Evolutionary conservation across 306 rosid species (phyloP).

Genomic region (Cucurbita argyrosperma): DNA sequence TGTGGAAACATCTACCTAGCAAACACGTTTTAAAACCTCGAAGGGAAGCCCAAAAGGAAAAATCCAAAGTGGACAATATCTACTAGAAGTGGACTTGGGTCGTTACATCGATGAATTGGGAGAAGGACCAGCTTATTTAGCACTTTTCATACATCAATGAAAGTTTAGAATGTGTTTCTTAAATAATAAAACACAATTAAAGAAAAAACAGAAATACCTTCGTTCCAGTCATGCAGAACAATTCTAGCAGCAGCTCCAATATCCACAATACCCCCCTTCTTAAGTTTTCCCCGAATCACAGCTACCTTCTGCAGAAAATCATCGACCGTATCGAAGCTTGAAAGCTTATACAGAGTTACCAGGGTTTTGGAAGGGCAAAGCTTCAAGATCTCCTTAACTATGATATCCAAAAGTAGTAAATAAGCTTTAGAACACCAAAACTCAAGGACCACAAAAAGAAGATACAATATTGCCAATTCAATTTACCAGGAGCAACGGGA

Average conservation of each 20-base stretch:
- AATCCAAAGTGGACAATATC: too few relatives aligned
- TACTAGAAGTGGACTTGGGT: too few relatives aligned
- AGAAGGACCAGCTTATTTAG: neutral
- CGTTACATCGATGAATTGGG: too few relatives aligned
- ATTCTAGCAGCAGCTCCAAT: slow-evolving; percentile 73
- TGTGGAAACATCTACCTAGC: too few relatives aligned
- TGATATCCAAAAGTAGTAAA: slow-evolving; percentile 8
- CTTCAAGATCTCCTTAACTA: slow-evolving; percentile 94
- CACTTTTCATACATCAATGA: neutral
- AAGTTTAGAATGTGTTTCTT: neutral
- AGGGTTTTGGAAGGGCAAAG: slow-evolving; percentile 54
- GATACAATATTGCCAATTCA: neutral
- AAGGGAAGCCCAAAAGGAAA: too few relatives aligned
- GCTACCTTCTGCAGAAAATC: slow-evolving; percentile 80
- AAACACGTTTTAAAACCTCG: too few relatives aligned
- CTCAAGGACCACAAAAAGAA: neutral
- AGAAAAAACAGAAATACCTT: slow-evolving; percentile 33
- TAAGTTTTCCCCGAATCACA: slow-evolving; percentile 79
- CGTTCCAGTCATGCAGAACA: slow-evolving; percentile 89
- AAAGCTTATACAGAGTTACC: slow-evolving; percentile 65
- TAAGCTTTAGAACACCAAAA: neutral
- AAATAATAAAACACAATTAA: neutral
- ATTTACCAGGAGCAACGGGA: slow-evolving; percentile 76
- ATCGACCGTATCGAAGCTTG: slow-evolving; percentile 68
- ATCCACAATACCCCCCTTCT: slow-evolving; percentile 81